Base-by-base conservation (phyloP, 257 asterid species). In the Ilex aquifolium region DNA sequence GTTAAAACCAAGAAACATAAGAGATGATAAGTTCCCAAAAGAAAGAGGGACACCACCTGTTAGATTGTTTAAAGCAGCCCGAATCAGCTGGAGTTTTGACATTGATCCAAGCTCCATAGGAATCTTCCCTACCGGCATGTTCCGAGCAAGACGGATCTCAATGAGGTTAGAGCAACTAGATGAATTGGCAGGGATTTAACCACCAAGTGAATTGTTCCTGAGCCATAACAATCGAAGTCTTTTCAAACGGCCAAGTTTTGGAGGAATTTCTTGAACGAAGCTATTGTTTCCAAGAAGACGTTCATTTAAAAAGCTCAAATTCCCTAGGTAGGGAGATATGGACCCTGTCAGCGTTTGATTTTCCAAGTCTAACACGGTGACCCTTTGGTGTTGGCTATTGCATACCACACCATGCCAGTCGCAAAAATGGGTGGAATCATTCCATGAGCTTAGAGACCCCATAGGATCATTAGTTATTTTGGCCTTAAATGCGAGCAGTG, bases 191-290 rank as follows among this genome's bases (percentile, higher is more conserved):
- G 74, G 74, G 15, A 63, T 49, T 51, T 69, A 56, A 15, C 69
- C 69, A 40, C 48, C 57, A 54, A 69, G 57, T 57, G 69, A 69
- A 30, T 69, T 69, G 51, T 69, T 63, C 65, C 69, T 69, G 6
- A 69, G 54, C 51, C 48, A 57, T 32, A 69, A 56, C 32, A 56
- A 21, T 65, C 55, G 32, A 54, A 69, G 40, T 55, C 64, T 58
- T 16, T 59, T 39, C 32, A 69, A 69, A 3, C 40, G 27, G 42
- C 74, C 64, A 1, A 69, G 61, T 46, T 69, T 61, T 15, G 40
- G 60, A 40, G 69, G 74, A n/a, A 69, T 63, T 51, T 10, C 32
- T 44, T 69, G 60, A 48, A 9, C 11, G 52, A 69, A 69, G 61
- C 51, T 7, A 27, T 69, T 69, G 27, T 56, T 55, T n/a, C 63